Evolutionary conservation across 2,329 filamentous ascomycete genomes (phyloP), one percentile per base, ranked within the genome.

Genomic region (Ophioceras dolichostomum): DNA sequence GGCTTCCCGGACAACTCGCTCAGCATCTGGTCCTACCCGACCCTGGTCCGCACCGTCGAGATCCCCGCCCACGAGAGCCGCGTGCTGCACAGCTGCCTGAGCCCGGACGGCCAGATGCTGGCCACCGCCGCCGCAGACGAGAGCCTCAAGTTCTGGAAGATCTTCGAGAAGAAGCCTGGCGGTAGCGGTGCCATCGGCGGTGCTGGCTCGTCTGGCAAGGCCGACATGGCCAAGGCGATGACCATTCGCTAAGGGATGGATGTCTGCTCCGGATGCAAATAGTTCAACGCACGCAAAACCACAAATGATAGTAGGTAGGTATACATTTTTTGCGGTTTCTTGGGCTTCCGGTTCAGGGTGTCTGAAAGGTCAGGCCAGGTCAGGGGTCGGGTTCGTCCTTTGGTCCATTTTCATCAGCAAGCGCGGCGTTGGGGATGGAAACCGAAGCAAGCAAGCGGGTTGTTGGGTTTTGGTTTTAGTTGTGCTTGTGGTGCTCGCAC

Each of bases 1-100:
- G 91, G 91, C 40, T 96, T 96, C 70, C 91, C 91, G n/a, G 89
- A 96, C 67, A 98, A 98, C 73, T 93, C 86, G 27, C 73, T 98
- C 49, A 94, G 85, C 70, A 94, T 98, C 67, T 98, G 91, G 91
- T 94, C 84, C 70, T 98, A 98, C 64, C 91, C 91, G 9, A 91
- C 87, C 14, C 71, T 96, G 36, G 91, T 96, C 46, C 91, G 93
- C 67, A 95, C 94, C 56, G 82, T 95, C 43, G 91, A 98, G 68
- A 94, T 98, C 47, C 91, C 89, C 10, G 91, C 91, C 16, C 91
- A 98, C 56, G 91, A 98, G 71, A 94, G 86, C 54, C 76, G 91
- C 51, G 89, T 98, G 30, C 76, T 98, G 35, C 91, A 96, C 76
- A 94, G 85, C 70, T 91, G 85, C 58, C 76, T 98, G 49, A 95